Evolutionary conservation across 2,329 filamentous ascomycete genomes (phyloP).

Genomic region (Lithohypha guttulata): DNA sequence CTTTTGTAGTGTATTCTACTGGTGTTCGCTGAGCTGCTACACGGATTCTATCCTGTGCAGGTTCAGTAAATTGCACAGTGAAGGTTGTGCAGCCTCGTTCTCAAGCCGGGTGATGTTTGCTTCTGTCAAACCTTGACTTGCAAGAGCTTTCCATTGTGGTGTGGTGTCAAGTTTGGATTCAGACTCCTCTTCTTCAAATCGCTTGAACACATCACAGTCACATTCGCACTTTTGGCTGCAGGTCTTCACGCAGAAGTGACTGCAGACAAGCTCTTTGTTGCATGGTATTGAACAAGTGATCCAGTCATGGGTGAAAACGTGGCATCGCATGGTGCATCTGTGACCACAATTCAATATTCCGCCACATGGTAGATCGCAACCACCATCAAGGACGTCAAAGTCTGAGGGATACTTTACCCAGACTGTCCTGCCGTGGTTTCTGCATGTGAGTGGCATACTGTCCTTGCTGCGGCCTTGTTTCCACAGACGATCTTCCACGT

Average conservation of each 20-base stretch:
- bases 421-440: conserved; percentile 44
- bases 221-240: conserved; percentile 17
- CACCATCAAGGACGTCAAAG: conserved; percentile 37
- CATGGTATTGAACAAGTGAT: conserved; percentile 30
- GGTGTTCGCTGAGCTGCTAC: no score
- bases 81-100: not conserved
- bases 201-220: conserved; percentile 11
- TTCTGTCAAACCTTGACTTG: conserved; percentile 9
- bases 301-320: conserved; percentile 29
- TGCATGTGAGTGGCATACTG: conserved; percentile 54
- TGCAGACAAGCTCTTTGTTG: conserved; percentile 17
- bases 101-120: not conserved
- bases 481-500: conserved; percentile 37
- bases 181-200: conserved; percentile 5
- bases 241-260: conserved; percentile 14
- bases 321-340: conserved; percentile 41
- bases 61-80: not conserved
- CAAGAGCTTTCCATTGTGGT: conserved; percentile 14
- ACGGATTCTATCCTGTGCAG: no score
- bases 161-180: conserved; percentile 13
- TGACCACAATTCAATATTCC: conserved; percentile 41
- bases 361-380: conserved; percentile 41
- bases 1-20: no score
- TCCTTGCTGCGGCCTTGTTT: conserved; percentile 32
- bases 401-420: conserved; percentile 33